Percentiles rank a stretch among this genome's conserved stretches.
Conservation (phyloP, 192 early-diverging fungal species). For the Nowakowskiella sp. region DNA sequence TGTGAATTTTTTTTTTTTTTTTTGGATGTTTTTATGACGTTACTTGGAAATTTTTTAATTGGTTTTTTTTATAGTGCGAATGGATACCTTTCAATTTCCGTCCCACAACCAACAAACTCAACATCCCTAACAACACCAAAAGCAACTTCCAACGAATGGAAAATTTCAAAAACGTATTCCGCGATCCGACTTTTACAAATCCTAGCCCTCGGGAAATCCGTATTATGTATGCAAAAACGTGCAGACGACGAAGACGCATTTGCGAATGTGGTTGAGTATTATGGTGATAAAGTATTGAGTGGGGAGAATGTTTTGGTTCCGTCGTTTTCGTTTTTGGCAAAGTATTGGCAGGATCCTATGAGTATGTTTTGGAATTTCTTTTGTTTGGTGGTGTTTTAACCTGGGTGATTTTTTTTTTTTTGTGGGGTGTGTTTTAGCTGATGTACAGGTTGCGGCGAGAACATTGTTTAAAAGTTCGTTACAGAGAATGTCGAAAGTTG, state of each 20-base stretch:
- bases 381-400: background rate
- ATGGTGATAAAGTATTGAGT: constrained; percentile 40
- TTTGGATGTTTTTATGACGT: background rate
- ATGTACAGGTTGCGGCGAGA: constrained; percentile 60
- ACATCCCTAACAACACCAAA: background rate
- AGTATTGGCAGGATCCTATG: constrained; percentile 78
- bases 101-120: constrained; percentile 24
- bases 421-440: too few relatives aligned
- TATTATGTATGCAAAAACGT: constrained; percentile 38
- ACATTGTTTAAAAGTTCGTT: constrained; percentile 48
- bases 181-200: constrained; percentile 62
- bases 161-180: constrained; percentile 52
- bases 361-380: constrained; percentile 27
- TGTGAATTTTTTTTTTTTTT: too few relatives aligned
- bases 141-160: constrained; percentile 37
- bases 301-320: constrained; percentile 46
- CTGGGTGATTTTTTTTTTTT: background rate
- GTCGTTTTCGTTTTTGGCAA: constrained; percentile 63
- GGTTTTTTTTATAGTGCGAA: constrained; percentile 38
- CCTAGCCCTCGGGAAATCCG: constrained; percentile 41
- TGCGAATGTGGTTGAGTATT: constrained; percentile 34
- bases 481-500: constrained; percentile 33
- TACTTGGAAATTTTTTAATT: constrained; percentile 5
- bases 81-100: constrained; percentile 56
- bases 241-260: constrained; percentile 40